Percentiles rank a stretch among this genome's conserved stretches.
Evolutionary conservation across 192 early-diverging fungal genomes (phyloP).

Genomic region (Helicostylum pulchrum): DNA sequence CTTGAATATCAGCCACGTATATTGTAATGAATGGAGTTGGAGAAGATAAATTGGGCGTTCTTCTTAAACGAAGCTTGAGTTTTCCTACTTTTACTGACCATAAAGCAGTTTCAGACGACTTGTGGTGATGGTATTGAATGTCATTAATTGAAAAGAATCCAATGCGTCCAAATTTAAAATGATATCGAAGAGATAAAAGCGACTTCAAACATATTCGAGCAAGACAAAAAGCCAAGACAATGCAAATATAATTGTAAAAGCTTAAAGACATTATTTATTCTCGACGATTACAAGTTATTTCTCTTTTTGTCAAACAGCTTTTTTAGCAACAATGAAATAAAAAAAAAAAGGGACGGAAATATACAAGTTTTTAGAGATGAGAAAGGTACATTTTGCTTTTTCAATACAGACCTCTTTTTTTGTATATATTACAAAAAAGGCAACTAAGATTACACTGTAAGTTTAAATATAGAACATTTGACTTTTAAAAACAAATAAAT

Average conservation of each 20-base stretch:
- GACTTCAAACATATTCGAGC: slow-evolving; percentile 10
- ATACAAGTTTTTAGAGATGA: no score
- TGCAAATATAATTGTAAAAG: slow-evolving; percentile 15
- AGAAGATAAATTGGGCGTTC: slow-evolving; percentile 3
- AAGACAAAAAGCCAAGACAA: slow-evolving; percentile 9
- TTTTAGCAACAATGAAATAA: no score
- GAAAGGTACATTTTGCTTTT: no score
- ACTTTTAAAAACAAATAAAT: no score
- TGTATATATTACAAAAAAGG: no score
- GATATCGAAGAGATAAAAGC: slow-evolving; percentile 25
- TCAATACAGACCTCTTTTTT: no score
- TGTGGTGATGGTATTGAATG: slow-evolving; percentile 21
- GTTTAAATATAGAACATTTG: no score
- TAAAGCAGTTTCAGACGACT: slow-evolving; percentile 3
- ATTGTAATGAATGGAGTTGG: slow-evolving; percentile 38
- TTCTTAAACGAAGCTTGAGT: slow-evolving; percentile 28
- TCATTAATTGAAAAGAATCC: slow-evolving; percentile 35
- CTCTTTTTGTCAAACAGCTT: no score
- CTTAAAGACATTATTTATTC: slow-evolving; percentile 2
- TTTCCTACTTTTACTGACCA: slow-evolving; percentile 23
- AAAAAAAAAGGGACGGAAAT: no score
- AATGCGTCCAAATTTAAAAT: slow-evolving; percentile 26
- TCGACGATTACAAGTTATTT: neutral
- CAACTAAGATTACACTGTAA: no score
- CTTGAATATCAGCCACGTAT: slow-evolving; percentile 23